Percentiles rank a stretch among this genome's conserved stretches.
These are phyloP conservation scores for Xylaria cubensis DNA, from an alignment of 495 filamentous ascomycete genomes.

Conservation along the genomic window DNA sequence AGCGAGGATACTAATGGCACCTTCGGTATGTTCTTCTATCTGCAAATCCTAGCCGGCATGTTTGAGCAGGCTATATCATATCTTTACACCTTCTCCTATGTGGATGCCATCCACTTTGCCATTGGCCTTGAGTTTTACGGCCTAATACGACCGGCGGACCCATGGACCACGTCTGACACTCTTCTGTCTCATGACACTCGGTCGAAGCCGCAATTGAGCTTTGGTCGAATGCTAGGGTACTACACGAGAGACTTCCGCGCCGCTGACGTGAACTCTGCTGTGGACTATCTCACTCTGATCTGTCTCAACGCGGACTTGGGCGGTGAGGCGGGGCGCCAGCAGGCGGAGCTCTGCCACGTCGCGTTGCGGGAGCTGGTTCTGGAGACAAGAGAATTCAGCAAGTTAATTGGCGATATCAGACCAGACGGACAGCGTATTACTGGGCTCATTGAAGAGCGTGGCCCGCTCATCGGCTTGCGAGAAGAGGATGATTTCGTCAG, in stretches of 20 bases:
- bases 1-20: slow-evolving; percentile 71
- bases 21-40: slow-evolving; percentile 89
- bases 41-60: slow-evolving; percentile 89
- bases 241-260: slow-evolving; percentile 96
- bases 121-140: slow-evolving; percentile 92
- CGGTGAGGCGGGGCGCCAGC: slow-evolving; percentile 73
- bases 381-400: slow-evolving; percentile 92
- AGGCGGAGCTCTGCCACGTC: slow-evolving; percentile 86
- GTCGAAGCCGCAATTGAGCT: slow-evolving; percentile 87
- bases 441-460: slow-evolving; percentile 88
- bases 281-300: slow-evolving; percentile 92
- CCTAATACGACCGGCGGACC: slow-evolving; percentile 82
- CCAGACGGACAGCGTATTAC: slow-evolving; percentile 80
- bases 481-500: slow-evolving; percentile 84
- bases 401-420: slow-evolving; percentile 88
- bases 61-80: slow-evolving; percentile 94
- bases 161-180: slow-evolving; percentile 70
- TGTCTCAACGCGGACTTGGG: slow-evolving; percentile 89
- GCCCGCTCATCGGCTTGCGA: slow-evolving; percentile 77
- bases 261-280: slow-evolving; percentile 81
- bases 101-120: slow-evolving; percentile 93
- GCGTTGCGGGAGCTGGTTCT: slow-evolving; percentile 94
- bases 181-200: slow-evolving; percentile 73
- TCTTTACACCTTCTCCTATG: slow-evolving; percentile 85
- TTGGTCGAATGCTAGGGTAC: slow-evolving; percentile 88